Conservation (phyloP, 1,284 basidiomycete genomes). For the Apiotrichum laibachii region DNA sequence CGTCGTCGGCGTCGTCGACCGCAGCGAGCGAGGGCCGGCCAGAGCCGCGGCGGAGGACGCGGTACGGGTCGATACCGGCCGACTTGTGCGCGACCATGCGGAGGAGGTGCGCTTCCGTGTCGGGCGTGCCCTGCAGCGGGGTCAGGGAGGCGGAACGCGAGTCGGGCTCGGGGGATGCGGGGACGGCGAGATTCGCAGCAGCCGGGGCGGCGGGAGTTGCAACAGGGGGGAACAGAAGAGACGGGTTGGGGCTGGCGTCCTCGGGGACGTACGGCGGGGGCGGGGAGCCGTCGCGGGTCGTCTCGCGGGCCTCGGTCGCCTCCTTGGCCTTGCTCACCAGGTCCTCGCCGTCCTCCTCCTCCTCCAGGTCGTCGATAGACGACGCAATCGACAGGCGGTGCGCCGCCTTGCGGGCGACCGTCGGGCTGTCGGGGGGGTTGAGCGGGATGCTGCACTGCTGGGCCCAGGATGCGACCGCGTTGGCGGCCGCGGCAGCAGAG, state of each 20-base stretch:
- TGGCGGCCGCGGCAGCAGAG: neutral
- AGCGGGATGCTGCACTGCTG: constrained; percentile 4
- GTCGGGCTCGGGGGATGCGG: neutral
- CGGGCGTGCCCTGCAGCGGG: constrained; percentile 6
- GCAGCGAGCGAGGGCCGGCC: neutral
- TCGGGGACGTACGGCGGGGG: constrained; percentile 11
- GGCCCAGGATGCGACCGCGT: constrained; percentile 2
- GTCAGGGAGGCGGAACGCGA: constrained; percentile 4
- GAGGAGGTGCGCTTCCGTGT: constrained; percentile 14
- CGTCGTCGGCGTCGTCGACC: constrained; percentile 1
- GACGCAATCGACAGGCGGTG: no score
- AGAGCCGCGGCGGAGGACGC: constrained; percentile 20
- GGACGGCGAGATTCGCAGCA: neutral
- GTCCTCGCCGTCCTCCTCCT: neutral
- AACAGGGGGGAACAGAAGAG: constrained; percentile 12
- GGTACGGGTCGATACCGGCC: constrained; percentile 26
- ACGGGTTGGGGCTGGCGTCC: neutral
- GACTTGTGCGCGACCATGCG: constrained; percentile 22
- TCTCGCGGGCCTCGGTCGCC: neutral
- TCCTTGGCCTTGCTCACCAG: constrained; percentile 5
- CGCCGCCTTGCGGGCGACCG: no score
- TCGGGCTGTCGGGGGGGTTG: constrained; percentile 1
- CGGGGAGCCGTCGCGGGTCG: constrained; percentile 3
- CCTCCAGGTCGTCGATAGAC: neutral
- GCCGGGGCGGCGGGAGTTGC: no score